Percentiles rank a stretch among this genome's conserved stretches.
phyloP scores from a whole-genome alignment of 208 protist genomes.

The Novymonas esmeraldas region DNA sequence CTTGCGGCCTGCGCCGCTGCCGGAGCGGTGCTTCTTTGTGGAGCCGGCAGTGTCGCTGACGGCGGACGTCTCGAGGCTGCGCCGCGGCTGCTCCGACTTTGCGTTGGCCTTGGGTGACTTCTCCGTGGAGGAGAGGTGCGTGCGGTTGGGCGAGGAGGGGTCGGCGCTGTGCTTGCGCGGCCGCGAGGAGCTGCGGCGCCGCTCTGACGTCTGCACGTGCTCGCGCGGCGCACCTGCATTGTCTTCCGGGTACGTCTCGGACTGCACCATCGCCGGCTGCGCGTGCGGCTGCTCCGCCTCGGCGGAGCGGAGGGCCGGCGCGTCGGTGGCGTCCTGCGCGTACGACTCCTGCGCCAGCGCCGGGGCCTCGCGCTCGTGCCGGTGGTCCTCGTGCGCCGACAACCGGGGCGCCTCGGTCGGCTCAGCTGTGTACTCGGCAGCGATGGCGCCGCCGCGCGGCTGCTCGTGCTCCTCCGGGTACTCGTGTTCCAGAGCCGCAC shows the following conservation, averaged over 20 bases:
- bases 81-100: background rate
- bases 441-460: background rate
- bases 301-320: background rate
- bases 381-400: background rate
- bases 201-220: constrained; percentile 5
- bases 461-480: background rate
- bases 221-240: background rate
- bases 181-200: constrained; percentile 8
- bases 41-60: background rate
- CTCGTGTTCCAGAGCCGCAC: background rate
- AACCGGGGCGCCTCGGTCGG: background rate
- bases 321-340: background rate
- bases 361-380: background rate
- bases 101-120: background rate
- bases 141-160: background rate
- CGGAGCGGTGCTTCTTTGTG: constrained; percentile 8
- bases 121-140: constrained; percentile 10
- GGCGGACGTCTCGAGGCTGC: background rate
- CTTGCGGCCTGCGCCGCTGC: constrained; percentile 3
- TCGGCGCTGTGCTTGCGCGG: constrained; percentile 9
- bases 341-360: background rate
- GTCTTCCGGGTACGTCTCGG: background rate
- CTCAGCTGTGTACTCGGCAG: background rate
- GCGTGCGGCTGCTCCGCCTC: constrained; percentile 2
- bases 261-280: background rate